phyloP scores from a whole-genome alignment of 228 moss, liverwort and hornwort genomes.

The Sphagnum magellanicum region DNA sequence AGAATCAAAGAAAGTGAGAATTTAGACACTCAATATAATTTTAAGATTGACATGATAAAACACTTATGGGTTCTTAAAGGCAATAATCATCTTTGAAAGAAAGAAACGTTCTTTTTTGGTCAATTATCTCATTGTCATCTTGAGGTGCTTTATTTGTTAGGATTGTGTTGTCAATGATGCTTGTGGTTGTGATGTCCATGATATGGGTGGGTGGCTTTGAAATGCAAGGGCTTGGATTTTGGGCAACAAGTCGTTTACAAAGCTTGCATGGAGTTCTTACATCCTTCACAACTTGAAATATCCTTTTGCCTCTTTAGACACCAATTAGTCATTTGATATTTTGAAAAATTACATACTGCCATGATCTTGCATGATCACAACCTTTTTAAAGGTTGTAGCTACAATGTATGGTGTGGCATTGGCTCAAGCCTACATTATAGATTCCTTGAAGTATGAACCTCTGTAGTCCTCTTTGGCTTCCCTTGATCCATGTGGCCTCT shows the following conservation, averaged over 20 bases:
- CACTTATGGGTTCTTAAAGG: conserved; percentile 23
- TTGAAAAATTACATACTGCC: conserved; percentile 7
- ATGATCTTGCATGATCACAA: neutral
- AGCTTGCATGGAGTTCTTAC: neutral
- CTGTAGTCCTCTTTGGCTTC: neutral
- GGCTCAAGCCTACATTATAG: neutral
- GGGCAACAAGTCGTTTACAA: too few species aligned
- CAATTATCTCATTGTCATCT: too few species aligned
- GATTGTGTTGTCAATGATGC: too few species aligned
- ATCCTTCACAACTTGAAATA: conserved; percentile 5
- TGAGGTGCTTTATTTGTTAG: too few species aligned
- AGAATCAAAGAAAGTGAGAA: conserved; percentile 25
- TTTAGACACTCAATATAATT: conserved; percentile 23
- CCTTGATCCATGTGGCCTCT: neutral
- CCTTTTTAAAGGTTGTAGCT: conserved; percentile 3
- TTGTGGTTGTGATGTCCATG: too few species aligned
- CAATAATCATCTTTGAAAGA: conserved; percentile 8
- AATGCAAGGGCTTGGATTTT: too few species aligned
- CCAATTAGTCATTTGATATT: conserved; percentile 3
- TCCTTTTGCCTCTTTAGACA: conserved; percentile 2
- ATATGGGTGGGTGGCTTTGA: too few species aligned
- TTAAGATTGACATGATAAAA: conserved; percentile 31
- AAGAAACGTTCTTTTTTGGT: neutral
- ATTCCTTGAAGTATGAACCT: neutral
- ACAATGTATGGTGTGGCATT: conserved; percentile 4